phyloP scores from a whole-genome alignment of 192 early-diverging fungal genomes.

The Coemansia brasiliensis region DNA sequence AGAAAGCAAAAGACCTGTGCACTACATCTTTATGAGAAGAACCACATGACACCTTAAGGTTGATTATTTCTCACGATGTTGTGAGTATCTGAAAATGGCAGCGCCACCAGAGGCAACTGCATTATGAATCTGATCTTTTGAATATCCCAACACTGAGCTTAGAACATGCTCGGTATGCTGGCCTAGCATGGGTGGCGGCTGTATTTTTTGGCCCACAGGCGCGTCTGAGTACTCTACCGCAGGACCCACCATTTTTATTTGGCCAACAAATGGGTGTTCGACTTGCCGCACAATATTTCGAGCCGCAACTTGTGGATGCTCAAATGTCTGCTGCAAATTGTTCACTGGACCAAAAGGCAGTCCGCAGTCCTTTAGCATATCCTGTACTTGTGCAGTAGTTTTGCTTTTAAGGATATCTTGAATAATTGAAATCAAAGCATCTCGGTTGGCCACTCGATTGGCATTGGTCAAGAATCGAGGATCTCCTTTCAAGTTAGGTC shows the following conservation, averaged over 20 bases:
- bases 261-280: conserved; percentile 78
- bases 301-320: conserved; percentile 69
- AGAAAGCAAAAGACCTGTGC: no score
- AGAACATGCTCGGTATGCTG: conserved; percentile 88
- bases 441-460: conserved; percentile 72
- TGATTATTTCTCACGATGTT: background rate
- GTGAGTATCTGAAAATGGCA: conserved; percentile 22
- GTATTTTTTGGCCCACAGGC: conserved; percentile 61
- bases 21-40: no score
- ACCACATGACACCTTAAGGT: background rate
- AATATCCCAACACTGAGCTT: conserved; percentile 63
- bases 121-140: conserved; percentile 55
- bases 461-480: conserved; percentile 66
- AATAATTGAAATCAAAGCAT: conserved; percentile 63
- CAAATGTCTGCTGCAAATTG: conserved; percentile 74
- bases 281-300: conserved; percentile 76
- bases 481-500: conserved; percentile 53
- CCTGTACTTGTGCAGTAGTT: conserved; percentile 64
- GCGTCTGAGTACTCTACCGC: conserved; percentile 78
- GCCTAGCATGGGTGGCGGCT: conserved; percentile 80
- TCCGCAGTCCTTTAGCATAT: conserved; percentile 63
- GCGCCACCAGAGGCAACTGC: conserved; percentile 28
- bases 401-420: conserved; percentile 49
- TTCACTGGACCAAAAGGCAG: conserved; percentile 86
- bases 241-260: conserved; percentile 70